Percentiles rank a stretch among this genome's conserved stretches.
phyloP scores from a whole-genome alignment of 805 yeast genomes.

The Ogataea allantospora region DNA sequence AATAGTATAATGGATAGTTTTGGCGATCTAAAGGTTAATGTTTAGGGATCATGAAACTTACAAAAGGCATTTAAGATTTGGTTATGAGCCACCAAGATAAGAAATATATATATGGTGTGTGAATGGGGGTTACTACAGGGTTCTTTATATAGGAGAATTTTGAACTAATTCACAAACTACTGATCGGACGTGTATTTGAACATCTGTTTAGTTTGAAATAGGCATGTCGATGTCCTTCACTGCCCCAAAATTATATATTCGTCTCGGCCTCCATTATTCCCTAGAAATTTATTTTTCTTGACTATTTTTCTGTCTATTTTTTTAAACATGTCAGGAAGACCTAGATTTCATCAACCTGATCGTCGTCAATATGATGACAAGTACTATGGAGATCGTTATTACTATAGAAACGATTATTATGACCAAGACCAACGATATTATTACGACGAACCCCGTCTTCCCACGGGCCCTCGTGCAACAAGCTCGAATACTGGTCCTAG shows the following conservation, averaged over 20 bases:
- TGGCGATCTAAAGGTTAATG: conserved; percentile 36
- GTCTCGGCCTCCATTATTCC: not conserved
- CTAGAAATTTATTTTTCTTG: conserved; percentile 1
- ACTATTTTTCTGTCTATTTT: conserved; percentile 3
- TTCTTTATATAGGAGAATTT: no score
- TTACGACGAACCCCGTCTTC: conserved; percentile 14
- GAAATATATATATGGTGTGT: not conserved
- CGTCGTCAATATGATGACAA: conserved; percentile 6
- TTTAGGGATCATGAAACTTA: conserved; percentile 5
- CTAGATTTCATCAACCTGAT: conserved; percentile 6
- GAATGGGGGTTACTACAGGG: not conserved
- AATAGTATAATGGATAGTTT: conserved; percentile 52
- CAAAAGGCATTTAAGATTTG: conserved; percentile 12
- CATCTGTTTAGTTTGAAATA: no score
- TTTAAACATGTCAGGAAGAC: conserved; percentile 8
- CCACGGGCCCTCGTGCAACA: conserved; percentile 21
- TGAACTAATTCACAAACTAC: no score
- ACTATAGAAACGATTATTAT: conserved; percentile 9
- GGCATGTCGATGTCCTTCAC: not conserved
- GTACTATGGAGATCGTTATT: conserved; percentile 6
- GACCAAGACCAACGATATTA: conserved; percentile 4
- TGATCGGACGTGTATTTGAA: no score
- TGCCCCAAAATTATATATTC: not conserved
- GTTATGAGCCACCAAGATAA: conserved; percentile 8
- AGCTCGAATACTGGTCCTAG: not conserved